These are phyloP conservation scores for Penicillium sp. DNA, from an alignment of 2,329 filamentous ascomycete genomes.

Conservation along the genomic window DNA sequence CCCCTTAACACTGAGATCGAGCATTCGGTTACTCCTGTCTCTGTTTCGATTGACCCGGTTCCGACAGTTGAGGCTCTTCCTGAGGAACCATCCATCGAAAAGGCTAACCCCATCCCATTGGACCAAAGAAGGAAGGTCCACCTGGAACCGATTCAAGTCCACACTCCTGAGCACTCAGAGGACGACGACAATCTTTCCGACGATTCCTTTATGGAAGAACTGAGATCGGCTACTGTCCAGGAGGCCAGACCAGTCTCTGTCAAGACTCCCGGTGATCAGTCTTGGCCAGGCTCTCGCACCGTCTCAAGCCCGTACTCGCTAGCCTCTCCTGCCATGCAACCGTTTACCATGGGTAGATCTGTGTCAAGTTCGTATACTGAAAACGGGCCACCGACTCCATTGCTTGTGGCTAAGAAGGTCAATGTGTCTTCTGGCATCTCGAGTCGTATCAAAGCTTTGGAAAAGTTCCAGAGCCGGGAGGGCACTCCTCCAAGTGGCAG, in stretches of 20 bases:
- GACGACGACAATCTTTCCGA: conserved; percentile 53
- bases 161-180: conserved; percentile 39
- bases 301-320: conserved; percentile 41
- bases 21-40: conserved; percentile 17
- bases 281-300: conserved; percentile 38
- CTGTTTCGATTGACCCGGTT: conserved; percentile 19
- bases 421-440: conserved; percentile 90
- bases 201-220: conserved; percentile 79
- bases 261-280: conserved; percentile 63
- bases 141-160: conserved; percentile 55
- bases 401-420: conserved; percentile 66
- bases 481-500: conserved; percentile 29
- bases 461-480: conserved; percentile 65
- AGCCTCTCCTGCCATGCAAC: conserved; percentile 29
- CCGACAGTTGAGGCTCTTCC: conserved; percentile 22
- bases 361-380: conserved; percentile 38
- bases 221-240: conserved; percentile 76
- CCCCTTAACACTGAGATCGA: conserved; percentile 17
- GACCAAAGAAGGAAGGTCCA: conserved; percentile 36
- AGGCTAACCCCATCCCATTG: conserved; percentile 21
- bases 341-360: conserved; percentile 36
- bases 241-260: conserved; percentile 79
- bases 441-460: conserved; percentile 87
- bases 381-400: conserved; percentile 34
- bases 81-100: conserved; percentile 21